Base-by-base conservation (phyloP, 768 basidiomycete species). In the Tephrocybe sp. region DNA sequence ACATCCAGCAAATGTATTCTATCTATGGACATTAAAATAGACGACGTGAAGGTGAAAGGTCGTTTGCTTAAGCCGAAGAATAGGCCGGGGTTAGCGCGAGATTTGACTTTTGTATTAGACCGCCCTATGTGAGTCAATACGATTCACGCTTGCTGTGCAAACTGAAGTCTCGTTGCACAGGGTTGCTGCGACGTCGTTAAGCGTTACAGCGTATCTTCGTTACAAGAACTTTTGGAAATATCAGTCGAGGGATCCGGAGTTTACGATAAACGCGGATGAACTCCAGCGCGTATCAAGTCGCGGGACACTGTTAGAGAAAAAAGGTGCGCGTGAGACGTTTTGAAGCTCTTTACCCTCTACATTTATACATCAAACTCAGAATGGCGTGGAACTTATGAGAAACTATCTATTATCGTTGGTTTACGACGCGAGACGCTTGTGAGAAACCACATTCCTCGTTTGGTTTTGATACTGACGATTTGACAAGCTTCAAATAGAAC, bases 1-100 rank as follows among this genome's bases (percentile, higher is more conserved):
- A 38, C 6, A 5, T 52, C 54, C 2, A 52, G 34, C 21, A 55
- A 55, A 52, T 45, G 36, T 19, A 42, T 55, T 7, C 50, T 52
- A 19, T 51, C 50, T 22, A 30, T 52, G 7, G 54, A 55, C 21
- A 23, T 55, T 16, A 3, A 38, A 19, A 36, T 55, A 9, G 50
- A 55, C 23, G 41, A n/a, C 2, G 47, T 29, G 6, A 40, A 34
- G 16, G 50, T 49, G 21, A 12, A 21, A n/a, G 54, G 39, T 10
- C 45, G 34, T 16, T 31, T 45, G 38, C 31, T n/a, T n/a, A 39
- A 27, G 21, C 31, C 3, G 12, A 43, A 39, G 40, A 45, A 29
- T 30, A 19, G 34, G 8, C 16, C 27, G 8, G 38, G 29, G 41
- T 30, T 36, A 21, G 24, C 21, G 24, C 41, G 37, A 25, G 38